Evolutionary conservation across 225 moss, liverwort and hornwort genomes (phyloP), one percentile per base, ranked within the genome.

Genomic region (Marchantia polymorpha): DNA sequence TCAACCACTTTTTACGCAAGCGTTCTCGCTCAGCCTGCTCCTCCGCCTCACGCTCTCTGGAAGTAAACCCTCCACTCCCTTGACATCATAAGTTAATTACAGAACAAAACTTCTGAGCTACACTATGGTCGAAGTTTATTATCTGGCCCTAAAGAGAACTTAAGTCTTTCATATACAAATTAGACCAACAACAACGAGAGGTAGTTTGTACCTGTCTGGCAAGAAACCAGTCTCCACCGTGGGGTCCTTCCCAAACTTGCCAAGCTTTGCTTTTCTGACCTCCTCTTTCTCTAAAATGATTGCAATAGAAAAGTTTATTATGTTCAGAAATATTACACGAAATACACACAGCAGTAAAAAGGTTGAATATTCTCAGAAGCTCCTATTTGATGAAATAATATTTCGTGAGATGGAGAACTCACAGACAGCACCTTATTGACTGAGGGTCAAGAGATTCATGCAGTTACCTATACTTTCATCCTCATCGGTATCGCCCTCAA

Each of bases 1-100:
- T 90, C 79, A 91, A 86, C 99, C 99, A 99, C 80, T 99, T 91
- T 78, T 84, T 93, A 63, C 93, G 95, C 77, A 99, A 83, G 78
- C 93, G 91, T 79, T 99, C 99, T 81, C 93, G 86, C 80, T 95
- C 93, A 79, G 99, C 86, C 84, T 93, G 93, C 86, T 99, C 99
- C 90, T 99, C 99, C 85, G 99, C 99, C 92, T 99, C 99, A 84
- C 99, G 99, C 92, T 99, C 99, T 88, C 99, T 99, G 99, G 83
- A 82, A 95, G 93, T 91, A 89, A 83, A 90, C 87, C 92, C 99
- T 95, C 99, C 92, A 93, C 90, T 87, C 97, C 93, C 94, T 99
- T 93, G 89, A 93, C 90, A 91, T 91, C 82, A 90, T 89, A 90
- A 61, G 81, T 88, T 88, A 88, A 58, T 84, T 77, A 81, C 74